These are phyloP conservation scores for Fusarium albidum DNA, from an alignment of 2,329 filamentous ascomycete species.

Conservation along the genomic window DNA sequence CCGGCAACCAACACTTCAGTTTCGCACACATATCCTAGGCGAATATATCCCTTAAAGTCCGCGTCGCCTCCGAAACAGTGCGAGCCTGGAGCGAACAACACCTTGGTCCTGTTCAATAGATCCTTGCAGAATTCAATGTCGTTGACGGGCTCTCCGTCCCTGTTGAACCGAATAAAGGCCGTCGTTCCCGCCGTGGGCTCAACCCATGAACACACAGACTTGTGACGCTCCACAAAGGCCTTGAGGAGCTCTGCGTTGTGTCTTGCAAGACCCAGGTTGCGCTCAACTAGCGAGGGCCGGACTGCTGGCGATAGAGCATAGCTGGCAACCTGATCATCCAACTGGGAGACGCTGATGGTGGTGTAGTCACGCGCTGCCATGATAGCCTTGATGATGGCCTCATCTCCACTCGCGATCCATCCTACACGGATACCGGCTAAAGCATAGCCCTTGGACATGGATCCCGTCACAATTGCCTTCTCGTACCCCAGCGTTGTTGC, in stretches of 20 bases:
- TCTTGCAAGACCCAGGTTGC: constrained; percentile 69
- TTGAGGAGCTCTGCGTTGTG: constrained; percentile 73
- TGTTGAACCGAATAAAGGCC: constrained; percentile 75
- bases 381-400: constrained; percentile 68
- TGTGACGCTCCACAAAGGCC: constrained; percentile 71
- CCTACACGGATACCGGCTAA: constrained; percentile 83
- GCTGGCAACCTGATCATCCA: constrained; percentile 81
- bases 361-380: constrained; percentile 80
- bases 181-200: constrained; percentile 83
- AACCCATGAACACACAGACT: constrained; percentile 72
- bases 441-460: constrained; percentile 86
- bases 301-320: constrained; percentile 71
- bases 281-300: constrained; percentile 53
- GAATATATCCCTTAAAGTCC: constrained; percentile 78
- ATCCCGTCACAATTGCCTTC: constrained; percentile 77
- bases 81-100: constrained; percentile 78
- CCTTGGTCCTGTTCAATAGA: constrained; percentile 72
- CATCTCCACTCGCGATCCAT: constrained; percentile 78
- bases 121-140: constrained; percentile 76
- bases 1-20: constrained; percentile 74
- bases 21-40: constrained; percentile 78
- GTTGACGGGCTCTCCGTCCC: constrained; percentile 69
- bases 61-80: constrained; percentile 73
- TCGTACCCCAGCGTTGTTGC: constrained; percentile 76
- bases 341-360: constrained; percentile 82